phyloP scores from a whole-genome alignment of 352 stramenopile genomes.

The Pythium myriotylum region DNA sequence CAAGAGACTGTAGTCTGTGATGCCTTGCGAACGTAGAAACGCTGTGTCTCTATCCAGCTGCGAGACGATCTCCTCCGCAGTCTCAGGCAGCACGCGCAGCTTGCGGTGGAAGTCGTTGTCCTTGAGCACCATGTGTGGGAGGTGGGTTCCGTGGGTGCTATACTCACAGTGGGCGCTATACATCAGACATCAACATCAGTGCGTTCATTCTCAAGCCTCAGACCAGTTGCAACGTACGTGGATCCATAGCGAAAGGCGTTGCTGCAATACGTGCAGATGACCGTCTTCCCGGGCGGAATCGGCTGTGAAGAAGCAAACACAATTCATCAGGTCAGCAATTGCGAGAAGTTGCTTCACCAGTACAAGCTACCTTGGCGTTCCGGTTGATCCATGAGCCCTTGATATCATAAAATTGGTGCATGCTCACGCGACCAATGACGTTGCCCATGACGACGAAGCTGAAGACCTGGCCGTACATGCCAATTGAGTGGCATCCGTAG shows the following conservation, averaged over 20 bases:
- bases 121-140: slow-evolving; percentile 80
- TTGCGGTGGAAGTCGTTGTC: slow-evolving; percentile 90
- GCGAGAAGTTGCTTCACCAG: not conserved
- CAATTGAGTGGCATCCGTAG: slow-evolving; percentile 88
- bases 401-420: slow-evolving; percentile 91
- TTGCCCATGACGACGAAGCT: slow-evolving; percentile 93
- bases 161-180: slow-evolving; percentile 68
- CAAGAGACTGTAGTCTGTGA: slow-evolving; percentile 91
- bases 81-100: slow-evolving; percentile 65
- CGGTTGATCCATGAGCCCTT: slow-evolving; percentile 90
- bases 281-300: slow-evolving; percentile 78
- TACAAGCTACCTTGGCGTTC: slow-evolving; percentile 59
- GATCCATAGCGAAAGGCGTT: slow-evolving; percentile 78
- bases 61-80: slow-evolving; percentile 56
- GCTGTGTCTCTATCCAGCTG: slow-evolving; percentile 74
- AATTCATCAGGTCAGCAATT: not conserved
- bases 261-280: slow-evolving; percentile 87
- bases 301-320: slow-evolving; percentile 31
- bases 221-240: slow-evolving; percentile 32
- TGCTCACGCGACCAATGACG: slow-evolving; percentile 76
- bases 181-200: slow-evolving; percentile 8
- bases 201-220: not conserved
- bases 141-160: slow-evolving; percentile 77
- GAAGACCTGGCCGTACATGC: slow-evolving; percentile 89
- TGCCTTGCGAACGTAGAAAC: slow-evolving; percentile 77